phyloP scores from a whole-genome alignment of 495 filamentous ascomycete species.

The Daldinia caldariorum region DNA sequence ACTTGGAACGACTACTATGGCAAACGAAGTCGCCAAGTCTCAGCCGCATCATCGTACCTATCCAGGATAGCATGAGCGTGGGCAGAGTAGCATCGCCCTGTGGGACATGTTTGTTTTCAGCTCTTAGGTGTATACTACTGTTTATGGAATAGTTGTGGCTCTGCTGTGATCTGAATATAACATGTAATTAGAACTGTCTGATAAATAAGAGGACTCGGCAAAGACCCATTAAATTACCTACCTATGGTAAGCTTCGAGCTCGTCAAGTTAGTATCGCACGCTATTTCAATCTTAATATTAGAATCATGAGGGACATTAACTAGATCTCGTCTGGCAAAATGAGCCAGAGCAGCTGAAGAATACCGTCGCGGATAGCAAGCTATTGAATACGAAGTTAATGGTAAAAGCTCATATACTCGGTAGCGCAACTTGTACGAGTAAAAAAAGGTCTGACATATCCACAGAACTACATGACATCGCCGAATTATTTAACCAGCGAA shows the following conservation, averaged over 20 bases:
- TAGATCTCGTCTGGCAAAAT: no score
- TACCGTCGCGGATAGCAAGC: no score
- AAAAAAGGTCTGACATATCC: no score
- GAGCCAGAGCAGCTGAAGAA: no score
- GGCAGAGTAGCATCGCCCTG: neutral
- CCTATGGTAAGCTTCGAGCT: neutral
- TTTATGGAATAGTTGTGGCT: neutral
- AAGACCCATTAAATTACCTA: no score
- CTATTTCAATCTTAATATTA: neutral
- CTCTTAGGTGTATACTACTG: neutral
- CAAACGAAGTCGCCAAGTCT: neutral
- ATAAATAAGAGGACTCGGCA: neutral
- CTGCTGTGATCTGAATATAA: neutral
- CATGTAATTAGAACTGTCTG: neutral
- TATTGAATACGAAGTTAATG: no score
- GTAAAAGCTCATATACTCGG: no score
- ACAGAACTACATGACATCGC: no score
- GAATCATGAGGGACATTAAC: no score
- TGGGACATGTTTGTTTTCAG: conserved; percentile 2
- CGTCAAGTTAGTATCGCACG: neutral
- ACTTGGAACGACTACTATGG: neutral
- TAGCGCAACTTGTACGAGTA: no score
- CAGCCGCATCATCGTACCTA: neutral
- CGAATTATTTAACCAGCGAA: no score
- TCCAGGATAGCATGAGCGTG: neutral